These are phyloP conservation scores for Penicillium chermesinum DNA, from an alignment of 495 filamentous ascomycete genomes.

Conservation along the genomic window DNA sequence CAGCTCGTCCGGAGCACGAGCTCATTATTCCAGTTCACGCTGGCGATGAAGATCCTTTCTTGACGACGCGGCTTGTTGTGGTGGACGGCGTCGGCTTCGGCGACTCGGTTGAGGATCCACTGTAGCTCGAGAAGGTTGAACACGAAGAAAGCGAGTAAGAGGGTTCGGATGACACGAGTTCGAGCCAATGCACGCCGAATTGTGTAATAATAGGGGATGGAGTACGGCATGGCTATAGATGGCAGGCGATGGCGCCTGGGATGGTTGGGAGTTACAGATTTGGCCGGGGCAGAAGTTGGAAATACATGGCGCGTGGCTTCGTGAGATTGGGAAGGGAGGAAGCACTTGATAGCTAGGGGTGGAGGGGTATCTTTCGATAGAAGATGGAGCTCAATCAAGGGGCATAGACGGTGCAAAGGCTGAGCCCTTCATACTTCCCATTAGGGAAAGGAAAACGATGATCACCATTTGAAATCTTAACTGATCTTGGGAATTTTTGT, in stretches of 20 bases:
- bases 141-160: slow-evolving; percentile 17
- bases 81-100: slow-evolving; percentile 13
- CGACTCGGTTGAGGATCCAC: slow-evolving; percentile 15
- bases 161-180: slow-evolving; percentile 18
- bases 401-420: not conserved
- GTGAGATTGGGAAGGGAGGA: not conserved
- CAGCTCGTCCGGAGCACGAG: slow-evolving; percentile 55
- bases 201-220: slow-evolving; percentile 9
- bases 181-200: slow-evolving; percentile 12
- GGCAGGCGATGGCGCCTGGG: not conserved
- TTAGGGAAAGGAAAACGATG: too few species aligned
- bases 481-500: too few species aligned
- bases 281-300: too few species aligned
- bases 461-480: too few species aligned
- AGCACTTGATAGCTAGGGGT: not conserved
- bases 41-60: slow-evolving; percentile 59
- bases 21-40: slow-evolving; percentile 68
- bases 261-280: too few species aligned
- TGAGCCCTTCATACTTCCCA: too few species aligned
- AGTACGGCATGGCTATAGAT: slow-evolving; percentile 13
- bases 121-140: slow-evolving; percentile 24
- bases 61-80: slow-evolving; percentile 14
- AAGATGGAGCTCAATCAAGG: not conserved
- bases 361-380: too few species aligned
- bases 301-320: not conserved